Percentiles rank a stretch among this genome's conserved stretches.
phyloP scores from a whole-genome alignment of 2,329 filamentous ascomycete species.

The Xylaria sp. region DNA sequence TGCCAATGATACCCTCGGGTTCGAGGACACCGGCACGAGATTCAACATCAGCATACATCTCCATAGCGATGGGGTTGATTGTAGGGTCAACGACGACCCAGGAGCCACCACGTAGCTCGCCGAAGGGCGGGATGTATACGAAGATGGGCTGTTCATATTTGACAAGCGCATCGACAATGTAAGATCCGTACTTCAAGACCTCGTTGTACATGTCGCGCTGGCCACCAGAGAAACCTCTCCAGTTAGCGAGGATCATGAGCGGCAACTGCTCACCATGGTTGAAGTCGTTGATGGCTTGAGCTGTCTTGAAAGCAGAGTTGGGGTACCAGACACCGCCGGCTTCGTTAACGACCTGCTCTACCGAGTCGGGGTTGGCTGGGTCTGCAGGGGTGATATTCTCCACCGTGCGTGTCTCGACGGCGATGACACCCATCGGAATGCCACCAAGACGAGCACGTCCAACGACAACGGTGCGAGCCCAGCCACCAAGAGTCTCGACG shows the following conservation, averaged over 20 bases:
- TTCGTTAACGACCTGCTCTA: constrained; percentile 93
- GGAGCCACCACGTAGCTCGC: constrained; percentile 97
- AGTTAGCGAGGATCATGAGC: constrained; percentile 99
- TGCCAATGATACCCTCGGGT: constrained; percentile 96
- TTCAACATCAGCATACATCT: constrained; percentile 98
- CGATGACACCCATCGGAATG: constrained; percentile 98
- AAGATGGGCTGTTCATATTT: constrained; percentile 99
- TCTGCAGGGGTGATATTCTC: constrained; percentile 98
- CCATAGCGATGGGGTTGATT: constrained; percentile 96
- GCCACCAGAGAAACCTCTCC: constrained; percentile 99
- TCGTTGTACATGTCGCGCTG: constrained; percentile 99
- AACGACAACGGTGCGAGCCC: constrained; percentile 96
- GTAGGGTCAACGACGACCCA: constrained; percentile 99
- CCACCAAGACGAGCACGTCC: constrained; percentile 96
- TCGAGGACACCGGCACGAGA: constrained; percentile 96
- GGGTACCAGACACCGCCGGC: constrained; percentile 99
- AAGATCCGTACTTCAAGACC: constrained; percentile 98
- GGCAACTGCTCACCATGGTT: constrained; percentile 98
- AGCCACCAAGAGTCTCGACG: constrained; percentile 94
- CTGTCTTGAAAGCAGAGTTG: constrained; percentile 99
- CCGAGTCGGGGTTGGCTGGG: constrained; percentile 97
- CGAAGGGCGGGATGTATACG: constrained; percentile 96
- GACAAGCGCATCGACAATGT: constrained; percentile 97
- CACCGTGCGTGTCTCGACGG: constrained; percentile 92
- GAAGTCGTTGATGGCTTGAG: constrained; percentile 98